A percentile compares a stretch with the other conserved stretches of the same genome.
phyloP scores from a whole-genome alignment of 2,329 filamentous ascomycete species.

The Tolypocladium nubicola region DNA sequence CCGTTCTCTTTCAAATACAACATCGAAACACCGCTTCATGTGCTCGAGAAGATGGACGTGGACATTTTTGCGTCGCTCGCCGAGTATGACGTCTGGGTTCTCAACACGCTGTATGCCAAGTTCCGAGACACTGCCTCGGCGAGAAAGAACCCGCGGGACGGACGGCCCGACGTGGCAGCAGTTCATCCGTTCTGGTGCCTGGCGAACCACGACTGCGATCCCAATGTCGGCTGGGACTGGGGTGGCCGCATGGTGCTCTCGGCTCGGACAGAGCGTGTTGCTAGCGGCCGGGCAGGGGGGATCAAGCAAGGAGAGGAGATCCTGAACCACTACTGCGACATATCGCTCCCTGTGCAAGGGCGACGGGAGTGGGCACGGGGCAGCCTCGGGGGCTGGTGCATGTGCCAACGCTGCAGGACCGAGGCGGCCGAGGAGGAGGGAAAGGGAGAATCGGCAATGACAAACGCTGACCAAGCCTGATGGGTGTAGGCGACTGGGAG shows the following conservation, averaged over 20 bases:
- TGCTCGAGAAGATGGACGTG: constrained; percentile 76
- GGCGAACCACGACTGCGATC: constrained; percentile 92
- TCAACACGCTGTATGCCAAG: constrained; percentile 88
- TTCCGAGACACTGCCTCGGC: constrained; percentile 90
- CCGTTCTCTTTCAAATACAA: constrained; percentile 72
- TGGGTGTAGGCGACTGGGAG: neutral
- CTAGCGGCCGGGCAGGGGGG: constrained; percentile 41
- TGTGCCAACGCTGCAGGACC: constrained; percentile 70
- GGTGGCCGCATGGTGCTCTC: constrained; percentile 64
- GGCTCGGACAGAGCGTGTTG: constrained; percentile 47
- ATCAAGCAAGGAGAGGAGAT: constrained; percentile 76
- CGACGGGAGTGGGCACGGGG: constrained; percentile 83
- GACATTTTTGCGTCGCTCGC: constrained; percentile 55
- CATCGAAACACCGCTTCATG: constrained; percentile 62
- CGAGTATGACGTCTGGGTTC: constrained; percentile 65
- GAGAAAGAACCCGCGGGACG: constrained; percentile 63
- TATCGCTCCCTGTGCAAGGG: constrained; percentile 64
- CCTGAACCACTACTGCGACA: constrained; percentile 89
- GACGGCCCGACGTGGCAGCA: constrained; percentile 80
- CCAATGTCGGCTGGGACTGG: constrained; percentile 94
- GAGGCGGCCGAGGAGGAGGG: constrained; percentile 40
- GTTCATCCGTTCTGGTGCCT: constrained; percentile 95
- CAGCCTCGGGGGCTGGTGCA: constrained; percentile 79
- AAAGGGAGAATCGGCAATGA: neutral
- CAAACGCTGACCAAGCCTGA: neutral